A percentile compares a stretch with the other conserved stretches of the same genome.
Evolutionary conservation across 352 stramenopile species (phyloP).

Genomic region (Phytopythium cucurbitacearum): DNA sequence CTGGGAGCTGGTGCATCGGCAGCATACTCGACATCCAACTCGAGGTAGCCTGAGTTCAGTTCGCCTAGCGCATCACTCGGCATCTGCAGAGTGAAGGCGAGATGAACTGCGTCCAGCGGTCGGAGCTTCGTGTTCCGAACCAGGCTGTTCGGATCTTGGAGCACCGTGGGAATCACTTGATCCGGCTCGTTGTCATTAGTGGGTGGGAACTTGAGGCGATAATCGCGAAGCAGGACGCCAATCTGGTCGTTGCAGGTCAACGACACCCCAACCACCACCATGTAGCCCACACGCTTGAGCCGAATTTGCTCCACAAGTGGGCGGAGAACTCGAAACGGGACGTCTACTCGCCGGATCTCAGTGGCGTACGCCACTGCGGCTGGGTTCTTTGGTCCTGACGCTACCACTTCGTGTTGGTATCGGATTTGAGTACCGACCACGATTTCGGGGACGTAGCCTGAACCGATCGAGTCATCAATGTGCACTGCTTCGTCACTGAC

Average conservation of each 20-base stretch:
- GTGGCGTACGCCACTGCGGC: constrained; percentile 9
- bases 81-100: constrained; percentile 30
- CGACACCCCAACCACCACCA: constrained; percentile 23
- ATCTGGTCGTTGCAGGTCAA: constrained; percentile 35
- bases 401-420: constrained; percentile 13
- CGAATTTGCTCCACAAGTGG: constrained; percentile 30
- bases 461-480: not conserved
- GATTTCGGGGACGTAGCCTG: not conserved
- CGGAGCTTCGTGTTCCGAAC: constrained; percentile 23
- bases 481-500: not conserved
- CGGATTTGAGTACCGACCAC: constrained; percentile 2
- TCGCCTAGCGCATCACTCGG: not conserved
- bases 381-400: too few relatives aligned
- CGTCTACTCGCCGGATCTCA: constrained; percentile 20
- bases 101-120: constrained; percentile 26
- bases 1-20: not conserved
- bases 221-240: constrained; percentile 26
- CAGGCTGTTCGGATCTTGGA: constrained; percentile 33
- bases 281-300: constrained; percentile 27
- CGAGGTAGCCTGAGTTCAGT: not conserved
- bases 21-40: constrained; percentile 9
- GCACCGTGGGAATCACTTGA: constrained; percentile 6
- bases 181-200: not conserved
- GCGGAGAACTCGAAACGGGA: constrained; percentile 24
- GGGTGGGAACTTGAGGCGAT: constrained; percentile 14